A percentile compares a stretch with the other conserved stretches of the same genome.
Evolutionary conservation across 305 asterid species (phyloP).

Genomic region (Euphrasia arctica): DNA sequence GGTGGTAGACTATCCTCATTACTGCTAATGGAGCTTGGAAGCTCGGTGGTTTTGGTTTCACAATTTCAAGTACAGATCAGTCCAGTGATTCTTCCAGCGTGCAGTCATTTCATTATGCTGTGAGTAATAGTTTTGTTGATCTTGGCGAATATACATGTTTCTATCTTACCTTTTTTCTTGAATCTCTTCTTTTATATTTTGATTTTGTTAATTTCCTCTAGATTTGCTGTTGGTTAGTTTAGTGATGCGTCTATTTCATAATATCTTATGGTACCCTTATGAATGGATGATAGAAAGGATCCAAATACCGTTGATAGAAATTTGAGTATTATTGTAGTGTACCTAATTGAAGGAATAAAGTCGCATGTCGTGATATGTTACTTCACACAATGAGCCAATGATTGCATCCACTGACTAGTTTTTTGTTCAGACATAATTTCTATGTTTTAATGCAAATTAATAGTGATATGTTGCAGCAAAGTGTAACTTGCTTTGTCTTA

Average conservation of each 20-base stretch:
- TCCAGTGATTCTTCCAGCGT: slow-evolving; percentile 53
- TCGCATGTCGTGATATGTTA: not conserved
- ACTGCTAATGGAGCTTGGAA: slow-evolving; percentile 99
- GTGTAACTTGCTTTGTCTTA: slow-evolving; percentile 29
- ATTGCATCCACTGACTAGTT: slow-evolving; percentile 10
- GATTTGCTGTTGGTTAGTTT: slow-evolving; percentile 17
- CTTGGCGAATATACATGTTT: slow-evolving; percentile 27
- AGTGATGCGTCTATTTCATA: slow-evolving; percentile 7
- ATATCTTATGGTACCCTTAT: slow-evolving; percentile 18
- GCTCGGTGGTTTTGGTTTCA: slow-evolving; percentile 95
- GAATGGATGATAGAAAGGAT: slow-evolving; percentile 16
- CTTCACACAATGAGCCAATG: slow-evolving; percentile 17
- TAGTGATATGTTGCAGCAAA: slow-evolving; percentile 20
- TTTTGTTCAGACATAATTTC: not conserved
- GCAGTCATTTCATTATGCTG: slow-evolving; percentile 93
- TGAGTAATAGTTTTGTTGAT: slow-evolving; percentile 46
- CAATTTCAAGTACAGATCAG: slow-evolving; percentile 61
- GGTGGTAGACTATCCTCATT: slow-evolving; percentile 72
- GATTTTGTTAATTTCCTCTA: slow-evolving; percentile 12
- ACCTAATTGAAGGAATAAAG: slow-evolving; percentile 13
- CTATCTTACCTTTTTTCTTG: slow-evolving; percentile 19
- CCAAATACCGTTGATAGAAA: slow-evolving; percentile 12
- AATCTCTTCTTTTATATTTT: not conserved
- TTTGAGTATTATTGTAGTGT: slow-evolving; percentile 8
- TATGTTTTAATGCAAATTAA: slow-evolving; percentile 12